phyloP scores from a whole-genome alignment of 495 filamentous ascomycete genomes.

The Aspergillus sclerotioniger region DNA sequence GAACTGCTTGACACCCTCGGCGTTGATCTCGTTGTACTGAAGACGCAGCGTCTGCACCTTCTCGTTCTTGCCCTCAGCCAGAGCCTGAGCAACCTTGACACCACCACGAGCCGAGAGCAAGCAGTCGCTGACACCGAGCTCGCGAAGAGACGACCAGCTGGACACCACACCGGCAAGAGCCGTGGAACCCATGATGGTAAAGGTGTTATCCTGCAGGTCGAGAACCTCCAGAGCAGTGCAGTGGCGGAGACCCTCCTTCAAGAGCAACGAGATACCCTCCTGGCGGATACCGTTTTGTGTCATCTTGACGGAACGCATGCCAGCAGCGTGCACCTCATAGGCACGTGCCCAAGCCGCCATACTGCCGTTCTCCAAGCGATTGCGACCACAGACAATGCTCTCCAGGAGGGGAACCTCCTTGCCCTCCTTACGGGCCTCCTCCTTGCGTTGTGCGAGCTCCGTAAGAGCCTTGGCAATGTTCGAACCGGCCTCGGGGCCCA shows the following conservation, averaged over 20 bases:
- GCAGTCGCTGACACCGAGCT: constrained; percentile 88
- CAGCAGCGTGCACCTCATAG: constrained; percentile 72
- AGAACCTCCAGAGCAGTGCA: constrained; percentile 64
- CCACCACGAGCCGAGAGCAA: constrained; percentile 78
- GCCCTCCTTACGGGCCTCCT: constrained; percentile 64
- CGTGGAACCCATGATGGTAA: constrained; percentile 75
- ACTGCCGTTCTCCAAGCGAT: constrained; percentile 89
- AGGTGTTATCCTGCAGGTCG: constrained; percentile 97
- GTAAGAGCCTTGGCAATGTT: constrained; percentile 76
- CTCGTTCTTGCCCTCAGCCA: constrained; percentile 70
- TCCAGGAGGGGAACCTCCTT: constrained; percentile 77
- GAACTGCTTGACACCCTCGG: constrained; percentile 66
- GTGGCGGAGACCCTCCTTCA: constrained; percentile 72
- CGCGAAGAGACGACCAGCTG: constrained; percentile 71
- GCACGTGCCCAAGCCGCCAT: constrained; percentile 93
- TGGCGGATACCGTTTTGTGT: constrained; percentile 96
- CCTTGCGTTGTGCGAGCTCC: constrained; percentile 78
- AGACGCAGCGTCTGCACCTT: constrained; percentile 76
- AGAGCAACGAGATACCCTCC: constrained; percentile 77
- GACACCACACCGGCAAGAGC: constrained; percentile 72
- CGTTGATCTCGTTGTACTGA: constrained; percentile 92
- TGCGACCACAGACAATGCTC: constrained; percentile 93
- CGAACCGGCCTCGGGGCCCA: constrained; percentile 85
- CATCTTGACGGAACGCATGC: constrained; percentile 87
- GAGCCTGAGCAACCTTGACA: constrained; percentile 65